Percentiles rank a stretch among this genome's conserved stretches.
Conservation (phyloP, 164 flowering plant genomes). For the Chimonanthus salicifolius region DNA sequence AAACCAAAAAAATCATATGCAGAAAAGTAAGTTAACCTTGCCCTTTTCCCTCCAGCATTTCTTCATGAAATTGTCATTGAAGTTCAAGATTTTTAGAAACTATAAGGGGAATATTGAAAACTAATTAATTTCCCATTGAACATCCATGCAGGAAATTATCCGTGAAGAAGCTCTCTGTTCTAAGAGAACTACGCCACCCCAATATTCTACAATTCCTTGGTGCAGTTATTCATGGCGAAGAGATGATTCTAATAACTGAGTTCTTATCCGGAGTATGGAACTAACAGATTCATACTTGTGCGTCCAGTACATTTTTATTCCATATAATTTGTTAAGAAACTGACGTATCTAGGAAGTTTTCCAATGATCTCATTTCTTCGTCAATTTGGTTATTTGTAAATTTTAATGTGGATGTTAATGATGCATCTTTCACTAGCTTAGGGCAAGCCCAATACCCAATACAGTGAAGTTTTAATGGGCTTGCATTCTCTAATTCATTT, state of each 20-base stretch:
- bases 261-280: slow-evolving; percentile 38
- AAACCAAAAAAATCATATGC: slow-evolving; percentile 30
- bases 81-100: not conserved
- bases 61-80: not conserved
- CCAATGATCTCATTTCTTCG: not conserved
- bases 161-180: slow-evolving; percentile 37
- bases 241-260: slow-evolving; percentile 55
- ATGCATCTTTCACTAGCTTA: not conserved
- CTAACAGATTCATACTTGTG: not conserved
- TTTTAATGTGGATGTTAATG: not conserved
- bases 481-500: not conserved
- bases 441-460: not conserved
- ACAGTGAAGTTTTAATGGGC: not conserved
- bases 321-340: not conserved
- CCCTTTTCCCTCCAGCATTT: not conserved
- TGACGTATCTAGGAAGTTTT: not conserved
- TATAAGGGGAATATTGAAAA: not conserved
- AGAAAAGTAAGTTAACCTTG: slow-evolving; percentile 23
- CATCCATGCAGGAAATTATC: slow-evolving; percentile 36
- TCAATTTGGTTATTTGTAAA: not conserved
- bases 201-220: slow-evolving; percentile 65
- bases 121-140: not conserved
- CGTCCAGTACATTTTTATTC: not conserved
- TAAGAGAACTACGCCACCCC: slow-evolving; percentile 59
- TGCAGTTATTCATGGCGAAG: slow-evolving; percentile 42